Evolutionary conservation across 163 green algal genomes (phyloP), one percentile per base, ranked within the genome.

Genomic region (Volvox carteri): DNA sequence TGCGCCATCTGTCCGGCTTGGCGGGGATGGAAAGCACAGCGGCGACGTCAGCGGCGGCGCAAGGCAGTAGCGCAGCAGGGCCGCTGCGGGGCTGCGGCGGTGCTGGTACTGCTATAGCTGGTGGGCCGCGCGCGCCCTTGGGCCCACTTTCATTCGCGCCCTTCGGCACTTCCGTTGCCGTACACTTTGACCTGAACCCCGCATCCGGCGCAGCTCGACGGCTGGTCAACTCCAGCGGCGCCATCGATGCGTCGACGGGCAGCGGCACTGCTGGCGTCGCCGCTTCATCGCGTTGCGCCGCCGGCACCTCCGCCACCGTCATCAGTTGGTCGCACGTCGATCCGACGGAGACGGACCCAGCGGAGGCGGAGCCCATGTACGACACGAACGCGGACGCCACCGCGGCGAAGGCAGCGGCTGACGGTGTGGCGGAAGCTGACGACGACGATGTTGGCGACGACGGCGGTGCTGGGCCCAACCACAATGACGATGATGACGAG

Each of bases 141-240:
- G 75, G 30, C 3, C 25, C 56, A 0, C 35, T 14, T 11, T 16
- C 78, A 1, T 77, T 65, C 25, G 50, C 33, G 8, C 58, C 62
- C 67, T 48, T 79, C 35, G 50, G 33, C 48, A 77, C 65, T 33
- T 79, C 81, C 8, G 46, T 87, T 3, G 81, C 81, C 3, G 81
- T 87, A 7, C 81, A 87, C 37, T 80, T 87, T 18, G 81, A 87
- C 44, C 35, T 87, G 9, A 62, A 87, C 4, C 46, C 46, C 14
- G n/a, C 68, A 44, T 35, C 48, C 48, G n/a, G 50, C 30, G 33
- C 73, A 6, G 50, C 48, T 1, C 2, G 25, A 0, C 46, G n/a
- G n/a, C 73, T 18, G 62, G 9, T n/a, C 4, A 48, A 16, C 37
- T 77, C 30, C 35, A 52, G 16, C 33, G 50, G 70, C 11, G 39